Evolutionary conservation across 129 eudicot genomes (phyloP), one percentile per base, ranked within the genome.

Genomic region (Tagetes patula): DNA sequence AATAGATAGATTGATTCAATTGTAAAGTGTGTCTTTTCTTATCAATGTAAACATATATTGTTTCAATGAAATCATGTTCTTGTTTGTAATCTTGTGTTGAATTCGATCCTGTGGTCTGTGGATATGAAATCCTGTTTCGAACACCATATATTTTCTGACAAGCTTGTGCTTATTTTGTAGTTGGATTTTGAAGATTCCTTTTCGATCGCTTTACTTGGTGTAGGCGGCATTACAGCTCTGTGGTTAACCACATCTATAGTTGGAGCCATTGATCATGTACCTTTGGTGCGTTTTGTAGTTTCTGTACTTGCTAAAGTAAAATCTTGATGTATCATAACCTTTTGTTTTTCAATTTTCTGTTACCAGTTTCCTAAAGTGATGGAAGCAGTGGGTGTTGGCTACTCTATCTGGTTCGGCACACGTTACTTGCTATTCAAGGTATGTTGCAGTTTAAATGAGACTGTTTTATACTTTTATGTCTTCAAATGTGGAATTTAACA

Each of bases 361-460:
- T 56, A 52, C 62, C 85, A 94, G 98, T 73, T 94, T 34, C 96
- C 96, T 6, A 84, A 94, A 75, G 69, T 89, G 81, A 73, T 93
- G 96, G 96, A 90, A 81, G 82, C 86, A 30, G 85, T 93, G 59
- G 98, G 98, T 55, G 87, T 94, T 69, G 85, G 85, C 73, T 90
- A 90, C 89, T 64, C 92, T 1, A 59, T 90, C 73, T 94, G 98
- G 98, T 94, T 94, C 78, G 74, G 70, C 82, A 71, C 87, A 50
- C 96, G 96, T 64, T 85, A 85, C 84, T 82, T 90, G 68, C 76
- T 92, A 55, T 89, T 93, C 69, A 84, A 93, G 98, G 98, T 89
- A 75, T 8, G 69, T 43, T 5, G 2, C 47, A 8, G 47, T 43
- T 10, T 62, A 34, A 68, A 6, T 37, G 5, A 37, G 7, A 13